Conservation (phyloP, 495 filamentous ascomycete species). For the Lophiotrema nucula region DNA sequence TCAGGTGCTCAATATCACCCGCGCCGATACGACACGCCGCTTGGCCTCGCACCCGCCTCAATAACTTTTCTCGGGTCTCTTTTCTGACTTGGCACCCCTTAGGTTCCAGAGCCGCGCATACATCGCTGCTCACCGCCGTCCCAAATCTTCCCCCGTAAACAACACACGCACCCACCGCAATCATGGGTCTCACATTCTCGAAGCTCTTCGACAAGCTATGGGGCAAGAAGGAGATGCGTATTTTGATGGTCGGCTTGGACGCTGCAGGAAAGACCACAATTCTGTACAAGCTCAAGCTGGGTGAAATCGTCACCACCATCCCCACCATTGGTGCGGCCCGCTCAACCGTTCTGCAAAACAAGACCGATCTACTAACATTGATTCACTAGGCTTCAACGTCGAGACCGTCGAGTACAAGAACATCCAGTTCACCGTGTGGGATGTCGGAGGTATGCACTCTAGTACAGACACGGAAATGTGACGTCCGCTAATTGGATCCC, state of each 20-base stretch:
- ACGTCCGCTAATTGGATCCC: too few relatives aligned
- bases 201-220: constrained; percentile 92
- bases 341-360: not conserved
- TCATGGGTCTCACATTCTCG: constrained; percentile 92
- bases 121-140: constrained; percentile 31
- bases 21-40: not conserved
- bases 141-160: constrained; percentile 8
- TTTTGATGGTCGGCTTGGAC: constrained; percentile 99
- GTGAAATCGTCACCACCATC: constrained; percentile 99
- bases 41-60: not conserved
- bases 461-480: too few relatives aligned
- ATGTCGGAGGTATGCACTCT: too few relatives aligned
- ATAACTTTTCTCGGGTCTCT: not conserved
- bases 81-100: constrained; percentile 9
- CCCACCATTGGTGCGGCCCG: constrained; percentile 90
- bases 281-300: constrained; percentile 99
- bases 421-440: constrained; percentile 99
- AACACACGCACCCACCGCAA: constrained; percentile 47
- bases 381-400: constrained; percentile 89
- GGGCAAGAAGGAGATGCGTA: constrained; percentile 99
- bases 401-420: constrained; percentile 99
- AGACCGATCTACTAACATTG: constrained; percentile 9
- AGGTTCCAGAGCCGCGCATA: constrained; percentile 31
- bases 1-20: constrained; percentile 12
- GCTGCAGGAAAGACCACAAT: constrained; percentile 99